phyloP scores from a whole-genome alignment of 108 stramenopile species.

The Poteriospumella lacustris region DNA sequence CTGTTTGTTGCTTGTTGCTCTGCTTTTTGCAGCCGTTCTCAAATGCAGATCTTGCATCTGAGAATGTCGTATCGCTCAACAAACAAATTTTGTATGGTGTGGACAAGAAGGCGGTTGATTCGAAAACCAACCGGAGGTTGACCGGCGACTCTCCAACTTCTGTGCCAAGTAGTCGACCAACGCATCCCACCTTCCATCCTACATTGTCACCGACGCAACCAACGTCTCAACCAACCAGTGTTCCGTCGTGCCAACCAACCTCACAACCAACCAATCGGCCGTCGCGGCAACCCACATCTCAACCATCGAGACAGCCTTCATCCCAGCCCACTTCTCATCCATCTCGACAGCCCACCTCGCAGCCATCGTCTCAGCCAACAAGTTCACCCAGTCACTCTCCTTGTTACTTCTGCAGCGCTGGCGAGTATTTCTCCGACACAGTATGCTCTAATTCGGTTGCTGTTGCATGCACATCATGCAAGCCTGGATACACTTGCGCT shows the following conservation, averaged over 20 bases:
- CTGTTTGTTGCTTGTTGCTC: too few species aligned
- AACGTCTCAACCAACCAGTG: not conserved
- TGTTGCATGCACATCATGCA: not conserved
- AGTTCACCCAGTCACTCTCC: not conserved
- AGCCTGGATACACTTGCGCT: not conserved
- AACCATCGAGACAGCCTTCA: not conserved
- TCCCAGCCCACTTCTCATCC: not conserved
- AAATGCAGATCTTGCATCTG: too few species aligned
- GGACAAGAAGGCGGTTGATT: too few species aligned
- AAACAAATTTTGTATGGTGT: too few species aligned
- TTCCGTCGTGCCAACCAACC: not conserved
- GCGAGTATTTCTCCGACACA: not conserved
- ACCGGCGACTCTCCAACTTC: too few species aligned
- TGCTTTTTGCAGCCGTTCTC: too few species aligned
- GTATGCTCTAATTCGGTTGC: not conserved
- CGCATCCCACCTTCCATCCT: not conserved
- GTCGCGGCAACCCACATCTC: not conserved
- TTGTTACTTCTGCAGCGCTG: not conserved
- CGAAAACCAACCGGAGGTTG: too few species aligned
- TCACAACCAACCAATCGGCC: not conserved
- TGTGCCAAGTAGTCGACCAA: too few species aligned
- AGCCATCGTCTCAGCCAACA: not conserved
- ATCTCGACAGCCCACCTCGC: not conserved
- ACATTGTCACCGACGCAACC: not conserved
- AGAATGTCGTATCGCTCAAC: too few species aligned